Conservation (phyloP, 768 basidiomycete species). For the Mycena maculata region DNA sequence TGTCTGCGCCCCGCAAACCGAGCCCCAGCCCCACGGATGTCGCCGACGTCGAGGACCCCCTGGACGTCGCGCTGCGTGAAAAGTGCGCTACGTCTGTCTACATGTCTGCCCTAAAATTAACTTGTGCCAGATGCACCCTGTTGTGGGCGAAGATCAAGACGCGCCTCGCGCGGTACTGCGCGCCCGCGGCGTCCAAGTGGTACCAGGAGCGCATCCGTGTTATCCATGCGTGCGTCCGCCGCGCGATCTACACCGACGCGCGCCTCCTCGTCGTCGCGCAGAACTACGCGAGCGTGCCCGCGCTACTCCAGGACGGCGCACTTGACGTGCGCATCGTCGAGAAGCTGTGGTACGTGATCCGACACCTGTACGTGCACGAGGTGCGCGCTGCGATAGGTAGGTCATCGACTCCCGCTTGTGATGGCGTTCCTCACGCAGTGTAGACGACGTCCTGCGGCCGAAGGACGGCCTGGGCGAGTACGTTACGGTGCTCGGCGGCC, state of each 20-base stretch:
- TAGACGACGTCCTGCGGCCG: constrained; percentile 47
- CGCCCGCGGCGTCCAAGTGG: constrained; percentile 44
- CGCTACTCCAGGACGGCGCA: constrained; percentile 43
- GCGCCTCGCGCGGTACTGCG: constrained; percentile 48
- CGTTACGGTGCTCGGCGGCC: constrained; percentile 46
- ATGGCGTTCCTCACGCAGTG: neutral
- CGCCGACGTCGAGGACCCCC: constrained; percentile 40
- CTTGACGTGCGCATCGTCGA: constrained; percentile 47
- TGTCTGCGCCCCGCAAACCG: constrained; percentile 12
- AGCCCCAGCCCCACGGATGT: constrained; percentile 27
- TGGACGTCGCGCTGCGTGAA: constrained; percentile 44
- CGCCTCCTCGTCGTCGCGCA: constrained; percentile 52
- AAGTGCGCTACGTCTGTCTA: constrained; percentile 36
- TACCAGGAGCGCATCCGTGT: constrained; percentile 48
- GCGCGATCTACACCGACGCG: constrained; percentile 50
- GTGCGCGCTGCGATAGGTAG: constrained; percentile 40
- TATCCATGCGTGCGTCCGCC: constrained; percentile 51
- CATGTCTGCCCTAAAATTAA: no score
- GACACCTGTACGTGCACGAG: constrained; percentile 45
- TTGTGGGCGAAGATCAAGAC: constrained; percentile 48
- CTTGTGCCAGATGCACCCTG: constrained; percentile 43
- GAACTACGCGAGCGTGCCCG: constrained; percentile 44
- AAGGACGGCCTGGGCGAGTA: constrained; percentile 38
- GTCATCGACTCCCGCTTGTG: neutral
- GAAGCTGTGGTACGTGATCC: constrained; percentile 49